A percentile compares a stretch with the other conserved stretches of the same genome.
These are phyloP conservation scores for Leucocoprinus leucothites DNA, from an alignment of 768 basidiomycete species.

Conservation along the genomic window DNA sequence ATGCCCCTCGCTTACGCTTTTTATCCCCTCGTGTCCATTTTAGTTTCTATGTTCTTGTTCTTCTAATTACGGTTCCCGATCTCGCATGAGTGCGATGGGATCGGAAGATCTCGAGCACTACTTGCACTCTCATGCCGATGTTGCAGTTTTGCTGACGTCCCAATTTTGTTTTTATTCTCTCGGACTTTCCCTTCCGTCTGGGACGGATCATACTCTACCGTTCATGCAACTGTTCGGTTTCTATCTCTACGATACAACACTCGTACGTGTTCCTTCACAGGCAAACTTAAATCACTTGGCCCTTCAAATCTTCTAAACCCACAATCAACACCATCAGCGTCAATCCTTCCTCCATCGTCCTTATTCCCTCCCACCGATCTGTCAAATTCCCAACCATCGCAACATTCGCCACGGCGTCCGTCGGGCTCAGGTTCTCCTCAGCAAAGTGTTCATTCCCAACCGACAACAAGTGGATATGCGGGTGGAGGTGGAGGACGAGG, in stretches of 20 bases:
- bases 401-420: conserved; percentile 2
- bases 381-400: neutral
- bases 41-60: neutral
- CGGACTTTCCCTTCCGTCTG: too few relatives aligned
- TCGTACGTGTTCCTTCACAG: too few relatives aligned
- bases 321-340: conserved; percentile 4
- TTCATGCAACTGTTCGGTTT: too few relatives aligned
- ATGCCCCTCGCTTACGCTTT: neutral
- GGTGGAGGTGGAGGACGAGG: too few relatives aligned
- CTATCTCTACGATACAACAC: too few relatives aligned
- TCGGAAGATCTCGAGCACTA: neutral
- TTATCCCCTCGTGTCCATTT: conserved; percentile 2
- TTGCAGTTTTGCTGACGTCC: too few relatives aligned
- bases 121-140: too few relatives aligned
- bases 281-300: neutral
- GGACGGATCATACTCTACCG: too few relatives aligned
- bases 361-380: neutral
- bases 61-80: neutral
- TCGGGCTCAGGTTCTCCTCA: too few relatives aligned
- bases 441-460: too few relatives aligned
- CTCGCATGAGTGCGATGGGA: too few relatives aligned
- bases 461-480: too few relatives aligned
- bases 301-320: conserved; percentile 3
- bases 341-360: conserved; percentile 1
- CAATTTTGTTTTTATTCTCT: conserved; percentile 4